Percentiles rank a stretch among this genome's conserved stretches.
Evolutionary conservation across 192 early-diverging fungal species (phyloP).

Genomic region (Rhizophagus sp.): DNA sequence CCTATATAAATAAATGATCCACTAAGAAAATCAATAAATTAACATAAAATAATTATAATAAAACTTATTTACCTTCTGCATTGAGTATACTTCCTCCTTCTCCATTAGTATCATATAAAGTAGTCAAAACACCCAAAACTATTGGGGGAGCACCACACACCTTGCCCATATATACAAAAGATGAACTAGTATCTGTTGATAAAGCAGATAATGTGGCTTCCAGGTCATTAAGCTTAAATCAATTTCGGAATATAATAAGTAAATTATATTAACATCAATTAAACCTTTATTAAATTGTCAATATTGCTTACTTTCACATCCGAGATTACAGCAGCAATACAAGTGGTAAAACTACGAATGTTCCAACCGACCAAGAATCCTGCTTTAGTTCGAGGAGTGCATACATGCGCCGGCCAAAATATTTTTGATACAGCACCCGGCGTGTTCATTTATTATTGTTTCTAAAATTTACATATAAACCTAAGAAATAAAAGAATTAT

Average conservation of each 20-base stretch:
- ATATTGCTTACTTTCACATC: conserved; percentile 45
- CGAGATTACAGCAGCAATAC: conserved; percentile 52
- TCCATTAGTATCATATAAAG: neutral
- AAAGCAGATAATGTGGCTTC: conserved; percentile 27
- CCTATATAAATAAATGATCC: neutral
- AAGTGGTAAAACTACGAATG: conserved; percentile 46
- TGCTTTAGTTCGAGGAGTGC: conserved; percentile 40
- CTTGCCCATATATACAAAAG: conserved; percentile 29
- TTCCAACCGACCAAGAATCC: conserved; percentile 60
- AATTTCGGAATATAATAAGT: neutral
- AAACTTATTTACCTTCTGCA: conserved; percentile 24
- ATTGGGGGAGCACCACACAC: conserved; percentile 32
- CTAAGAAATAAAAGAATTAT: neutral
- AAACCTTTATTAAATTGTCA: neutral
- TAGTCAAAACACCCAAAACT: conserved; percentile 31
- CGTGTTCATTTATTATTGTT: conserved; percentile 36
- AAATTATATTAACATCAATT: neutral
- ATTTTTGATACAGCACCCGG: conserved; percentile 48
- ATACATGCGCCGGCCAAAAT: conserved; percentile 57
- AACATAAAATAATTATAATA: neutral
- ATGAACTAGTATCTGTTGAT: conserved; percentile 25
- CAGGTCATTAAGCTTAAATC: conserved; percentile 27
- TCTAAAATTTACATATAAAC: neutral
- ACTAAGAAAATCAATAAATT: neutral
- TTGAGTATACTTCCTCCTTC: conserved; percentile 14